Evolutionary conservation across 2,329 filamentous ascomycete genomes (phyloP), one percentile per base, ranked within the genome.

Genomic region (Pyrenochaeta sp.): DNA sequence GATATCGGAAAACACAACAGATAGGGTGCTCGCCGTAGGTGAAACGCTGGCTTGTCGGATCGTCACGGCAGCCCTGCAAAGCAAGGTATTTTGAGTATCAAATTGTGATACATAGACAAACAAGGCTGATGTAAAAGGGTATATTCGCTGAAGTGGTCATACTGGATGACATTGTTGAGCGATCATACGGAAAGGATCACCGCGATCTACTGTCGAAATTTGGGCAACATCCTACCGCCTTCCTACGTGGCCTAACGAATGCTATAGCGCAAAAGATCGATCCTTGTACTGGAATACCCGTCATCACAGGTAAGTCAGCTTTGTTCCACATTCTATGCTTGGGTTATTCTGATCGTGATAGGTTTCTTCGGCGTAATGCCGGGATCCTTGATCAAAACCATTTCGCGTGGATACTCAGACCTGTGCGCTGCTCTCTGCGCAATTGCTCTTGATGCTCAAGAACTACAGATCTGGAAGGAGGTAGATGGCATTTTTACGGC

Each of bases 401-500:
- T 98, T 58, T 94, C 94, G 12, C 89, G 94, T 64, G 94, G 94
- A 23, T 98, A 98, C 77, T 97, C 94, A 7, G 94, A 98, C 77
- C 84, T 98, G 36, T 97, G 94, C 74, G 93, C 94, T 5, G 92
- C 94, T 10, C 82, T 98, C 12, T 88, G 92, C 49, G 92, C 94
- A 1, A 92, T 98, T 10, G 93, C 91, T 3, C 79, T 96, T 10
- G 82, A 85, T 62, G 94, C 94, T 1, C 80, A 88, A 45, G 94
- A 98, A 75, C 83, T 98, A 46, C 95, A 98, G 76, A 90, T 98
- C 58, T 97, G 94, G 94, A 98, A 98, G 79, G 94, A 98, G 73
- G 94, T 98, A 3, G 94, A 98, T 74, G 92, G 92, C 53, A 95
- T 97, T 71, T 94, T 96, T 77, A 89, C 87, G 2, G 87, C 87